Evolutionary conservation across 306 rosid species (phyloP).

Genomic region (Vigna mungo): DNA sequence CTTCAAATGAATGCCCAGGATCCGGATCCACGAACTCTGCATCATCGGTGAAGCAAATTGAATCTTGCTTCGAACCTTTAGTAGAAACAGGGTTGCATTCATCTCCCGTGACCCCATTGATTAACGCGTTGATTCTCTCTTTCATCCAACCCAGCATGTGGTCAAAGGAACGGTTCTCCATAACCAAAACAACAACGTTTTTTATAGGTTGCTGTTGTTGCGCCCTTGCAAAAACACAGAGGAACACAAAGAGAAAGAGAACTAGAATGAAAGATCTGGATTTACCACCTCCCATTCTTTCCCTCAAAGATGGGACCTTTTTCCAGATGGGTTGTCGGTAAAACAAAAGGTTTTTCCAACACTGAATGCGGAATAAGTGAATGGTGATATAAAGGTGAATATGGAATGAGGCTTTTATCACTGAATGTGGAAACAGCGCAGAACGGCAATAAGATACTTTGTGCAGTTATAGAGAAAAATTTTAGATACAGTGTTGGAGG

Average conservation of each 20-base stretch:
- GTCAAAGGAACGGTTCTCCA: slow-evolving; percentile 98
- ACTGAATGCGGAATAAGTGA: slow-evolving; percentile 26
- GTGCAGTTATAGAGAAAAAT: not conserved
- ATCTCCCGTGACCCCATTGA: slow-evolving; percentile 87
- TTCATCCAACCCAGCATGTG: slow-evolving; percentile 99
- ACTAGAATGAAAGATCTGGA: slow-evolving; percentile 53
- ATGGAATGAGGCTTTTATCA: not conserved
- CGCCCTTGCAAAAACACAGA: slow-evolving; percentile 45
- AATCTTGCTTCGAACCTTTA: slow-evolving; percentile 45
- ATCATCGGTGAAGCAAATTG: slow-evolving; percentile 86
- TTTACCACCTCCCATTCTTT: slow-evolving; percentile 43
- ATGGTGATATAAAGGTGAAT: slow-evolving; percentile 22
- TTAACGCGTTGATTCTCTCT: slow-evolving; percentile 66
- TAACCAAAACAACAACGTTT: slow-evolving; percentile 82
- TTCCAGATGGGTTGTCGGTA: slow-evolving; percentile 31
- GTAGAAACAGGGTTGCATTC: slow-evolving; percentile 93
- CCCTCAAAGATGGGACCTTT: slow-evolving; percentile 32
- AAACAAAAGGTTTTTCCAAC: slow-evolving; percentile 14
- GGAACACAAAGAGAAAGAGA: slow-evolving; percentile 56
- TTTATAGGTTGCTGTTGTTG: slow-evolving; percentile 79
- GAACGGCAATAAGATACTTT: not conserved
- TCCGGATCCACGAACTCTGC: slow-evolving; percentile 99
- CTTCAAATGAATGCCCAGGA: slow-evolving; percentile 98
- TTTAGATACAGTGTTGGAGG: slow-evolving; percentile 3
- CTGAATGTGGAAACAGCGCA: slow-evolving; percentile 1